phyloP scores from a whole-genome alignment of 2,329 filamentous ascomycete species.

The Aspergillus luchuensis region DNA sequence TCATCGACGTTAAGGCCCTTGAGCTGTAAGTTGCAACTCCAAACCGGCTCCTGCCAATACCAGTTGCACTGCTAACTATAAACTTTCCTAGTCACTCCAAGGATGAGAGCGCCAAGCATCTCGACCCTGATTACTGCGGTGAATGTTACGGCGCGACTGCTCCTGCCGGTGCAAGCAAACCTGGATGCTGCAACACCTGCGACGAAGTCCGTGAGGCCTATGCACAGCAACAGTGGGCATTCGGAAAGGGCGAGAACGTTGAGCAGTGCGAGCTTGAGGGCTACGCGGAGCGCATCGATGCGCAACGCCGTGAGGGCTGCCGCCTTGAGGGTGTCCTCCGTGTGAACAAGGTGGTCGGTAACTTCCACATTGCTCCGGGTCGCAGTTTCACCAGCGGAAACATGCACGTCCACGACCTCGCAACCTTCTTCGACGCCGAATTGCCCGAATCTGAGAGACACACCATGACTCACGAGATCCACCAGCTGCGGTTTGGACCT shows the following conservation, averaged over 20 bases:
- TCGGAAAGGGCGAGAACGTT: slow-evolving; percentile 86
- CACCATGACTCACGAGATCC: slow-evolving; percentile 86
- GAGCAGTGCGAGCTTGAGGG: slow-evolving; percentile 96
- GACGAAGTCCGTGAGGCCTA: slow-evolving; percentile 97
- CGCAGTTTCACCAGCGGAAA: slow-evolving; percentile 95
- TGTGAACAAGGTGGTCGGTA: slow-evolving; percentile 98
- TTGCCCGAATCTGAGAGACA: slow-evolving; percentile 66
- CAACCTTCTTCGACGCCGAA: slow-evolving; percentile 80
- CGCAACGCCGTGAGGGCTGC: slow-evolving; percentile 88
- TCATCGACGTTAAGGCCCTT: slow-evolving; percentile 70
- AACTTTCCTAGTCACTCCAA: slow-evolving; percentile 58
- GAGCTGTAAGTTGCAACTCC: slow-evolving; percentile 60
- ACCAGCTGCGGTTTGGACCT: slow-evolving; percentile 89
- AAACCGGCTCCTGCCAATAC: neutral
- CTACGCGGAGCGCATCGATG: slow-evolving; percentile 84
- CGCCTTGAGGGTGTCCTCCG: slow-evolving; percentile 88
- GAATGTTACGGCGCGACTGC: slow-evolving; percentile 88
- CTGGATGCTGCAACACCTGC: slow-evolving; percentile 96
- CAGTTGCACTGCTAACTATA: neutral
- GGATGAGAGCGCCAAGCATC: slow-evolving; percentile 71
- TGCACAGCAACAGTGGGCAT: slow-evolving; percentile 85
- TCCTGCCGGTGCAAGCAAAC: slow-evolving; percentile 70
- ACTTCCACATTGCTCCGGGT: slow-evolving; percentile 97
- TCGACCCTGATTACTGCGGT: slow-evolving; percentile 91
- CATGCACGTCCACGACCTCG: slow-evolving; percentile 95